Evolutionary conservation across 805 yeast genomes (phyloP).

Genomic region (Myxozyma sirexii): DNA sequence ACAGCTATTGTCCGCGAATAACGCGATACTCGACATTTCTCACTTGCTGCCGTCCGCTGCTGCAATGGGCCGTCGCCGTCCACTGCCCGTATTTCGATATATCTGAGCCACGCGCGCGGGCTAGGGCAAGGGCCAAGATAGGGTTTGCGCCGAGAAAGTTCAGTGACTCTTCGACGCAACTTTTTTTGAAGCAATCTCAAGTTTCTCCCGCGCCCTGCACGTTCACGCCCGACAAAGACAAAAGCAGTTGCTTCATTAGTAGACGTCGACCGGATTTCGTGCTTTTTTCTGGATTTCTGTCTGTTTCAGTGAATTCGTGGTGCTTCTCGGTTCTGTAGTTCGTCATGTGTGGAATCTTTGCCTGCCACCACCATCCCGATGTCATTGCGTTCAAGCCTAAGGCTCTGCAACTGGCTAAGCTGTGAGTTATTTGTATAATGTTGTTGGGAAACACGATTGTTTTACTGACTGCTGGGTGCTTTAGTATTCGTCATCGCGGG

Average conservation of each 20-base stretch:
- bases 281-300: not conserved
- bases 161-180: conserved; percentile 15
- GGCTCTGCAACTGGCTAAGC: conserved; percentile 85
- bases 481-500: conserved; percentile 94
- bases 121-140: not conserved
- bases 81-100: too few species aligned
- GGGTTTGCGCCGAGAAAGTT: not conserved
- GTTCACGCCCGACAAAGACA: too few species aligned
- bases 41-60: too few species aligned
- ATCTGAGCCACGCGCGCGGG: too few species aligned
- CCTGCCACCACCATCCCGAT: conserved; percentile 81
- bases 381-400: conserved; percentile 78
- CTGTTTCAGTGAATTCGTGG: not conserved
- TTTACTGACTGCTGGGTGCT: not conserved
- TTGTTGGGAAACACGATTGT: not conserved
- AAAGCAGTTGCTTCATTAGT: too few species aligned
- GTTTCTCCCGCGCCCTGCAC: too few species aligned
- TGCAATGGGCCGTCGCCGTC: too few species aligned
- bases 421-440: conserved; percentile 22
- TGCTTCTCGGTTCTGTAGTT: not conserved
- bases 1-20: too few species aligned
- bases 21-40: too few species aligned
- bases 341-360: conserved; percentile 97
- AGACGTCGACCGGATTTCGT: too few species aligned
- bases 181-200: not conserved